Conservation (phyloP, 2,329 filamentous ascomycete species). For the Cucurbitaria berberidis region DNA sequence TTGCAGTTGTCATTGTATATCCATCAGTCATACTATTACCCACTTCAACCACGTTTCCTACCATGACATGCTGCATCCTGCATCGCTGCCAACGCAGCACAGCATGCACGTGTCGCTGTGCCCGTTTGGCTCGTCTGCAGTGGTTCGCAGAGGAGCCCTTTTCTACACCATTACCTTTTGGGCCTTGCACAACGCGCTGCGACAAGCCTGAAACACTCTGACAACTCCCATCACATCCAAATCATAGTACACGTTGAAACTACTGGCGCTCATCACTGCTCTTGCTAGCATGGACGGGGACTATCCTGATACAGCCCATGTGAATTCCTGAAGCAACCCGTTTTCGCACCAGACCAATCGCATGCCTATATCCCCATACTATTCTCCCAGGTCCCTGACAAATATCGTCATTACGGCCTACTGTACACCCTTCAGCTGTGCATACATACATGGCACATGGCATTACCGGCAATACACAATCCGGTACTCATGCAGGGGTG, state of each 20-base stretch:
- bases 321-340: slow-evolving; percentile 11
- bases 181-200: slow-evolving; percentile 21
- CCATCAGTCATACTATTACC: not conserved
- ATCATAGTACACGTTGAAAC: slow-evolving; percentile 17
- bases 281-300: slow-evolving; percentile 11
- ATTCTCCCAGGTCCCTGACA: slow-evolving; percentile 6
- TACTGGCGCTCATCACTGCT: slow-evolving; percentile 17
- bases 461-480: slow-evolving; percentile 1
- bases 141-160: slow-evolving; percentile 1
- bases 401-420: slow-evolving; percentile 2
- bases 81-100: not conserved
- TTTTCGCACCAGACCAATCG: slow-evolving; percentile 6
- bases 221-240: slow-evolving; percentile 23
- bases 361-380: not conserved
- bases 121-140: slow-evolving; percentile 2
- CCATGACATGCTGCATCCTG: not conserved
- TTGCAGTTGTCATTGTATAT: not conserved
- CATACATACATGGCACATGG: not conserved
- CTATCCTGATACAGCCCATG: slow-evolving; percentile 21
- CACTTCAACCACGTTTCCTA: not conserved
- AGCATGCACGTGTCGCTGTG: slow-evolving; percentile 6
- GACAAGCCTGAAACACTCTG: slow-evolving; percentile 43
- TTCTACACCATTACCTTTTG: slow-evolving; percentile 11
- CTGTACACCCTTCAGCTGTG: not conserved
- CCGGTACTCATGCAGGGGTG: slow-evolving; percentile 2